Evolutionary conservation across 2,329 filamentous ascomycete genomes (phyloP).

Genomic region (Chalaropsis thielavioides): DNA sequence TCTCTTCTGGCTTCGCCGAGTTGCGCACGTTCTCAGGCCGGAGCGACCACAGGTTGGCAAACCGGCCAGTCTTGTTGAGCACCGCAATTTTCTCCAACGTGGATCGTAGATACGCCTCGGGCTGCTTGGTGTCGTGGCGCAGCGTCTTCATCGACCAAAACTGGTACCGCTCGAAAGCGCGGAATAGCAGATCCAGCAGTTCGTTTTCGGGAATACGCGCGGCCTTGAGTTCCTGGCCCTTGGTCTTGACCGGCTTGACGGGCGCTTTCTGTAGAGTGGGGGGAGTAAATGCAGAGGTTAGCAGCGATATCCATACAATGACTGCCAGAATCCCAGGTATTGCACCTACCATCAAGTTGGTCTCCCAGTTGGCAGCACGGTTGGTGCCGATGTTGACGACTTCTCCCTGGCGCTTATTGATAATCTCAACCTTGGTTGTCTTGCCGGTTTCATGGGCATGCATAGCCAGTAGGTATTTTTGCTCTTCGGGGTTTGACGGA

Average conservation of each 20-base stretch:
- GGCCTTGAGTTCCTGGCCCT: slow-evolving; percentile 65
- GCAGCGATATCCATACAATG: slow-evolving; percentile 11
- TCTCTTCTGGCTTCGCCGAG: slow-evolving; percentile 27
- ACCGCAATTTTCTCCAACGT: slow-evolving; percentile 70
- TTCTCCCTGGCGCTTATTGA: slow-evolving; percentile 28
- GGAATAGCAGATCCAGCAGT: slow-evolving; percentile 71
- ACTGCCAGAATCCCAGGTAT: not conserved
- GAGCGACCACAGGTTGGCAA: slow-evolving; percentile 74
- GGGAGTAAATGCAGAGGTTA: slow-evolving; percentile 17
- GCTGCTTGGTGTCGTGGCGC: slow-evolving; percentile 63
- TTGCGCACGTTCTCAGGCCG: slow-evolving; percentile 47
- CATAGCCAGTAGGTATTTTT: slow-evolving; percentile 47
- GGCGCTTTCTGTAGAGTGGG: slow-evolving; percentile 35
- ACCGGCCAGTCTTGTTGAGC: slow-evolving; percentile 67
- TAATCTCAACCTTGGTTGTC: slow-evolving; percentile 29
- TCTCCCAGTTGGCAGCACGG: slow-evolving; percentile 27
- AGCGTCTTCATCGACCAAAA: slow-evolving; percentile 93
- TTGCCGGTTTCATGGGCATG: slow-evolving; percentile 39
- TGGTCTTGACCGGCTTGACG: slow-evolving; percentile 36
- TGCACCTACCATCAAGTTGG: slow-evolving; percentile 42
- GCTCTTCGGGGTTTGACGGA: slow-evolving; percentile 57
- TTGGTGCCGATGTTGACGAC: slow-evolving; percentile 15
- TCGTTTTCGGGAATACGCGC: slow-evolving; percentile 81
- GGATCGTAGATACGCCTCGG: slow-evolving; percentile 83
- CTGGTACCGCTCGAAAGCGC: slow-evolving; percentile 68